These are phyloP conservation scores for Fusarium torreyae DNA, from an alignment of 2,329 filamentous ascomycete species.

Conservation along the genomic window DNA sequence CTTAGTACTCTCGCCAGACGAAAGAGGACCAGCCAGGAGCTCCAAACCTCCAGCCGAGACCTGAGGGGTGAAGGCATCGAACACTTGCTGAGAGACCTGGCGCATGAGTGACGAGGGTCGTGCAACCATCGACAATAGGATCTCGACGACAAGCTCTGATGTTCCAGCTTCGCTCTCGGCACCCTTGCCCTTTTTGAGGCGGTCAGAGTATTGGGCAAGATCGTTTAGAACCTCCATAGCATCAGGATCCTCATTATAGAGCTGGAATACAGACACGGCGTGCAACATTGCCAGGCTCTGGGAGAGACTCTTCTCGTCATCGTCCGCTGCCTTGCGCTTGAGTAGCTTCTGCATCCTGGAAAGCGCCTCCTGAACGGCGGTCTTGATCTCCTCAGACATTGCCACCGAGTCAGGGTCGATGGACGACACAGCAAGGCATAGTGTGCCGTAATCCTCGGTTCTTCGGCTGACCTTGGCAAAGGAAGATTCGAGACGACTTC, in stretches of 20 bases:
- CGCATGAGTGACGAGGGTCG: constrained; percentile 88
- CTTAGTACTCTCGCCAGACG: constrained; percentile 83
- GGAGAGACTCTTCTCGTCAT: constrained; percentile 58
- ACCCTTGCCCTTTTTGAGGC: constrained; percentile 65
- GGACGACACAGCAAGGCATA: constrained; percentile 69
- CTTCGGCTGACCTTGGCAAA: constrained; percentile 71
- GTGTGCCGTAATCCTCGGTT: constrained; percentile 66
- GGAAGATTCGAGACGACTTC: constrained; percentile 70
- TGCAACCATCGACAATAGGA: constrained; percentile 90
- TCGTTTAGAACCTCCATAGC: constrained; percentile 87
- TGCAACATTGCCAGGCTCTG: constrained; percentile 86
- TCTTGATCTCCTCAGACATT: constrained; percentile 70
- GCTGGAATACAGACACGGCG: constrained; percentile 85
- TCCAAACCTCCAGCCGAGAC: constrained; percentile 82
- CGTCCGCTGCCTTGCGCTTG: constrained; percentile 57
- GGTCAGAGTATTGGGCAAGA: constrained; percentile 81
- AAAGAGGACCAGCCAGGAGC: constrained; percentile 76
- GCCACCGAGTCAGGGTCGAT: constrained; percentile 67
- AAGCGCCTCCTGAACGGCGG: constrained; percentile 67
- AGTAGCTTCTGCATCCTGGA: constrained; percentile 68
- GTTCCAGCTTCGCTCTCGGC: constrained; percentile 68
- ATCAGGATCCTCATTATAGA: constrained; percentile 92
- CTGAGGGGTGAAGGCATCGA: constrained; percentile 83
- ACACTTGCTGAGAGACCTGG: constrained; percentile 89
- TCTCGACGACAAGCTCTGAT: constrained; percentile 85